Evolutionary conservation across 2,329 filamentous ascomycete species (phyloP).

Genomic region (Fusarium euwallaceae): DNA sequence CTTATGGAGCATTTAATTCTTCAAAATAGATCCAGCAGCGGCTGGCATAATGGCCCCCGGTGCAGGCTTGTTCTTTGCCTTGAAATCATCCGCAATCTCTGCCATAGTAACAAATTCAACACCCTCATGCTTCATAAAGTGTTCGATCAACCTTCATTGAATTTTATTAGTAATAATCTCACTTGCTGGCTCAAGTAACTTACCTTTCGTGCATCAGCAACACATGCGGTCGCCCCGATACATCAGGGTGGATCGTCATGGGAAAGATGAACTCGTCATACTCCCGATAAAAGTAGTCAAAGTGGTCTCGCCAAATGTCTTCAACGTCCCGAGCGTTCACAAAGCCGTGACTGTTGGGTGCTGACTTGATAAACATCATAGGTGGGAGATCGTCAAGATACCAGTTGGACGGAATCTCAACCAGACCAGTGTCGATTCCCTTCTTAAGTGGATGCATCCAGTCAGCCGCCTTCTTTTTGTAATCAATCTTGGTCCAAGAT

Average conservation of each 20-base stretch:
- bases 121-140: constrained; percentile 72
- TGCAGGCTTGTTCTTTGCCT: constrained; percentile 70
- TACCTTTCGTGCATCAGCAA: constrained; percentile 76
- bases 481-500: constrained; percentile 77
- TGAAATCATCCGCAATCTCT: constrained; percentile 80
- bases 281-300: constrained; percentile 81
- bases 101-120: constrained; percentile 79
- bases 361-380: constrained; percentile 80
- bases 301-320: constrained; percentile 75
- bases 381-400: constrained; percentile 75
- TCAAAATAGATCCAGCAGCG: background rate
- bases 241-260: constrained; percentile 82
- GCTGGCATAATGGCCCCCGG: constrained; percentile 72
- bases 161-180: background rate
- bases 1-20: background rate
- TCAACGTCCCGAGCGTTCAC: constrained; percentile 71
- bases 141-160: constrained; percentile 64
- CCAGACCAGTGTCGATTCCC: constrained; percentile 71
- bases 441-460: constrained; percentile 66
- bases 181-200: background rate
- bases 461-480: constrained; percentile 52
- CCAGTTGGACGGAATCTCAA: constrained; percentile 74
- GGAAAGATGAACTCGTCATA: constrained; percentile 84
- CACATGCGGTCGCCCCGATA: constrained; percentile 78
- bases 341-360: constrained; percentile 74